Conservation (phyloP, 495 filamentous ascomycete species). For the Paragyromitra xinjiangensis region DNA sequence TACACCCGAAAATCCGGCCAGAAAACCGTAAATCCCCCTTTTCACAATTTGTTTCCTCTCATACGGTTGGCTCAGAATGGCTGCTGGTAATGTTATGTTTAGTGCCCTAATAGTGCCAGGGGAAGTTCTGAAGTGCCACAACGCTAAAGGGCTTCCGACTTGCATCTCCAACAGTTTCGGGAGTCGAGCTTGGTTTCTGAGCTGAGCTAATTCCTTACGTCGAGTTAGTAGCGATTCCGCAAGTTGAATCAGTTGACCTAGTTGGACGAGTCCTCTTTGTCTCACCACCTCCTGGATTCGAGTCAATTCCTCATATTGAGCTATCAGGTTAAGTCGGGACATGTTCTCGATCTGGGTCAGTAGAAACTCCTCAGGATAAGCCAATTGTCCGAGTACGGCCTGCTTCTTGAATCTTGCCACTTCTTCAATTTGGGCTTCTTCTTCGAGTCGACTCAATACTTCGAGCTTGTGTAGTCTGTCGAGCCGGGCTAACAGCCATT, state of each 20-base stretch:
- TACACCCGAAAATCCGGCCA: slow-evolving; percentile 8
- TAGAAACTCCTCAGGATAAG: background rate
- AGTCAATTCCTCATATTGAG: background rate
- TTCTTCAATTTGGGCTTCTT: background rate
- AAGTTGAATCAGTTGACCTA: background rate
- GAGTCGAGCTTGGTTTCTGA: background rate
- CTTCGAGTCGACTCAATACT: background rate
- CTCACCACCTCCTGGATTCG: background rate
- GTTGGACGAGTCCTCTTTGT: background rate
- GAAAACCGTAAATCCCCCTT: slow-evolving; percentile 29
- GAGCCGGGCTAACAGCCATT: slow-evolving; percentile 3
- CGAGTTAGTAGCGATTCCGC: background rate
- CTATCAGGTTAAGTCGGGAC: background rate
- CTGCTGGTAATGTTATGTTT: slow-evolving; percentile 23
- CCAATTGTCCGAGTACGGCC: background rate
- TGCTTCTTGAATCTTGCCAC: background rate
- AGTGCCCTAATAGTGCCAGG: slow-evolving; percentile 25
- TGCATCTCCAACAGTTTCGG: slow-evolving; percentile 31
- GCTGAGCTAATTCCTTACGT: background rate
- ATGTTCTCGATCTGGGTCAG: background rate
- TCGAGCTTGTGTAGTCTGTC: background rate
- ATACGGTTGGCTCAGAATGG: background rate
- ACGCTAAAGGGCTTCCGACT: slow-evolving; percentile 29
- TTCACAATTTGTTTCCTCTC: slow-evolving; percentile 23
- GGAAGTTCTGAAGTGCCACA: slow-evolving; percentile 42